Evolutionary conservation across 2,329 filamentous ascomycete genomes (phyloP), one percentile per base, ranked within the genome.

Genomic region (Pseudogymnoascus sp.): DNA sequence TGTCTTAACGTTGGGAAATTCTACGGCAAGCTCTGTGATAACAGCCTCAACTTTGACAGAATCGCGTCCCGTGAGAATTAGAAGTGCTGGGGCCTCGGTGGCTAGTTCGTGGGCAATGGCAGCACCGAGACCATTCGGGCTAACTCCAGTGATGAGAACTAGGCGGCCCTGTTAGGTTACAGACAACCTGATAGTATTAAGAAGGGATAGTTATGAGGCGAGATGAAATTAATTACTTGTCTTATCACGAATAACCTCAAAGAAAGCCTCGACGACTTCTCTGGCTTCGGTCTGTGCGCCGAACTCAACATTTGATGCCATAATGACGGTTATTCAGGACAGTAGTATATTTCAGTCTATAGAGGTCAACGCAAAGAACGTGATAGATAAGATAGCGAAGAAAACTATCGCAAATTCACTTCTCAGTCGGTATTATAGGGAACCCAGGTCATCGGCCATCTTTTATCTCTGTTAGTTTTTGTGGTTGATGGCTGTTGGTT

Each of bases 21-120:
- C 62, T 3, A 68, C 62, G 44, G 71, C 69, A 37, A 77, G 71
- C 1, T 66, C 65, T 5, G 69, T 63, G 38, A 73, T 70, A 50
- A 70, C 68, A 56, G 70, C 66, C 42, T 72, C 61, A 14, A 76
- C 63, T 62, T 76, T 76, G 35, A 71, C 63, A 6, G 64, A 67
- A 11, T 69, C 75, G 4, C 75, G 73, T 6, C 74, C 70, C 1
- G 74, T 72, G 4, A 77, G 67, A 16, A 78, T 75, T 2, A 77
- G 65, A 14, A 73, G 71, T 1, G 70, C 67, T 2, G 75, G 74
- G 3, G 40, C 26, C n/a, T 67, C 64, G 7, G 66, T 50, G 14
- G 64, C 42, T 19, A 69, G 16, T 11, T 63, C 63, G 0, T 59
- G 38, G n/a, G 66, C 65, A 10, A 68, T 63, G 14, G 62, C 60